A percentile compares a stretch with the other conserved stretches of the same genome.
phyloP scores from a whole-genome alignment of 2,329 filamentous ascomycete genomes.

The Torrubiellomyces zombiae region DNA sequence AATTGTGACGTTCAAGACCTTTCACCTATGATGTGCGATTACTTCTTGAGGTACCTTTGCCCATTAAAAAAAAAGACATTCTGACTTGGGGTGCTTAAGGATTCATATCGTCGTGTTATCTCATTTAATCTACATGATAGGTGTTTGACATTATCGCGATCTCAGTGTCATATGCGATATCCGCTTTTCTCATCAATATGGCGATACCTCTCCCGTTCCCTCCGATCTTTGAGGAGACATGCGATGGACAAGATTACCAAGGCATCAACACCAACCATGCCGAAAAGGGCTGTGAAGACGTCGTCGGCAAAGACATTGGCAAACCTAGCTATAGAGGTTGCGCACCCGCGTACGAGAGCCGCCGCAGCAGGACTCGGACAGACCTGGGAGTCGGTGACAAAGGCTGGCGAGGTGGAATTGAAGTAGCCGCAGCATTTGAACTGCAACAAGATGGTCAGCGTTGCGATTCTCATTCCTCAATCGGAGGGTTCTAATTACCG shows the following conservation, averaged over 20 bases:
- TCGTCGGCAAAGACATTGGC: slow-evolving; percentile 56
- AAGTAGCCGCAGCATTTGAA: slow-evolving; percentile 70
- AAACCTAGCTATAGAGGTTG: slow-evolving; percentile 48
- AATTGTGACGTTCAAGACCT: too few species aligned
- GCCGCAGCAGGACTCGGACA: slow-evolving; percentile 58
- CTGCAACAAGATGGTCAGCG: slow-evolving; percentile 19
- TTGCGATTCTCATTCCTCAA: neutral
- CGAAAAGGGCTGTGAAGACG: slow-evolving; percentile 67
- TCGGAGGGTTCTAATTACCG: slow-evolving; percentile 27
- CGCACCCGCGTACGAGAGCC: slow-evolving; percentile 52
- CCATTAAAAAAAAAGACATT: too few species aligned
- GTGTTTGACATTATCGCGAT: too few species aligned
- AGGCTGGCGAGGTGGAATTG: slow-evolving; percentile 55
- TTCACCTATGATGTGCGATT: too few species aligned
- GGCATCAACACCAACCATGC: slow-evolving; percentile 57
- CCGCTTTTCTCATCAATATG: slow-evolving; percentile 69
- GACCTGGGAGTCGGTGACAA: slow-evolving; percentile 48
- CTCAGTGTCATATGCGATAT: too few species aligned
- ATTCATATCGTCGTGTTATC: too few species aligned
- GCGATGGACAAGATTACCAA: slow-evolving; percentile 54
- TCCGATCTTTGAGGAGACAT: slow-evolving; percentile 65
- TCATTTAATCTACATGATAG: too few species aligned
- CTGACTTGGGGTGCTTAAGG: too few species aligned
- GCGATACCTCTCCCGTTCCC: slow-evolving; percentile 62
- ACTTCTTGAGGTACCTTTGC: too few species aligned